A percentile compares a stretch with the other conserved stretches of the same genome.
These are phyloP conservation scores for Didymella pinodella DNA, from an alignment of 2,329 filamentous ascomycete genomes.

Conservation along the genomic window DNA sequence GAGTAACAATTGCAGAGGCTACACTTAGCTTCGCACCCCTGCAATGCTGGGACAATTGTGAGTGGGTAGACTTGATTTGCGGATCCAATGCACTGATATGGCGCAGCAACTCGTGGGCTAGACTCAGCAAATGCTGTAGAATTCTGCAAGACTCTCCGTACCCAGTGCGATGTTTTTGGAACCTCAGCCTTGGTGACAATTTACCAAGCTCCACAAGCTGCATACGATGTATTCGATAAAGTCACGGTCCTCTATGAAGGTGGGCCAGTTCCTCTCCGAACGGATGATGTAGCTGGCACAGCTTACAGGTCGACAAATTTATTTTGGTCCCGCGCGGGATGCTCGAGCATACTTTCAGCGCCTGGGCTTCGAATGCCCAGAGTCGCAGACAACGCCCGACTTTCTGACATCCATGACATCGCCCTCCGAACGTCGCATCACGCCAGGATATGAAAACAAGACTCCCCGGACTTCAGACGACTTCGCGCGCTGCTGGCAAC, in stretches of 20 bases:
- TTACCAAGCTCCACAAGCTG: neutral
- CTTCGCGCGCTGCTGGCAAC: neutral
- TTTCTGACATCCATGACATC: constrained; percentile 64
- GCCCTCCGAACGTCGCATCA: constrained; percentile 46
- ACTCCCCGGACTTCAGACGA: neutral
- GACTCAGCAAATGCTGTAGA: neutral
- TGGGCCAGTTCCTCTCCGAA: neutral
- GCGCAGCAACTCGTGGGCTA: neutral
- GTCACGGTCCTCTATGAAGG: neutral
- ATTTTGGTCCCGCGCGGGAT: neutral
- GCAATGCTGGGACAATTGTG: neutral
- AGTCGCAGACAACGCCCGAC: constrained; percentile 68
- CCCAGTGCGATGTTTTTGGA: neutral
- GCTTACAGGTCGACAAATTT: neutral
- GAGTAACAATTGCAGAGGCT: neutral
- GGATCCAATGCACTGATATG: neutral
- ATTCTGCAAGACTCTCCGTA: neutral
- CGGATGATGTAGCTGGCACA: neutral
- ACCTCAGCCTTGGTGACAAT: neutral
- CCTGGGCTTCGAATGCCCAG: constrained; percentile 74
- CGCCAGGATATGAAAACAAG: neutral
- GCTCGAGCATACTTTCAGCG: constrained; percentile 66
- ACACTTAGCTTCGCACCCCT: neutral
- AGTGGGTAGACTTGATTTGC: neutral
- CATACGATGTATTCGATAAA: neutral